phyloP scores from a whole-genome alignment of 257 asterid species.

The Solanum gandarillasii region DNA sequence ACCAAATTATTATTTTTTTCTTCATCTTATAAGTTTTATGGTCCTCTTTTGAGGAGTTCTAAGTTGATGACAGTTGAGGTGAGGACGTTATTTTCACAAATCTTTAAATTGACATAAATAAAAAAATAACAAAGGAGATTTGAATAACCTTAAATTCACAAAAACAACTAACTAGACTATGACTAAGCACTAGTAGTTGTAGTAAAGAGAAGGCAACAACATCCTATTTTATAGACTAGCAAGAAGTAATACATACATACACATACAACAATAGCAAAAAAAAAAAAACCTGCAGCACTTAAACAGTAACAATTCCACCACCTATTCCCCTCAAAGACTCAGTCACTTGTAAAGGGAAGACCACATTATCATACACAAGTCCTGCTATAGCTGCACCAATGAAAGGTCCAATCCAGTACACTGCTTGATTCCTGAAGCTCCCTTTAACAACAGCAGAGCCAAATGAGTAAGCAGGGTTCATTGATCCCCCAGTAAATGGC shows the following conservation, averaged over 20 bases:
- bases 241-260: neutral
- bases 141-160: neutral
- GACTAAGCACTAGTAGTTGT: neutral
- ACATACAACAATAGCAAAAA: neutral
- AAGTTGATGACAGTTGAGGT: neutral
- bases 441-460: constrained; percentile 59
- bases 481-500: constrained; percentile 78
- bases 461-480: constrained; percentile 80
- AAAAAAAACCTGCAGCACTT: neutral
- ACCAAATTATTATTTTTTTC: too few species aligned
- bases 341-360: constrained; percentile 34
- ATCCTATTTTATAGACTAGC: neutral
- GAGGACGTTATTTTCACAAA: neutral
- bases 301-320: constrained; percentile 19
- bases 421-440: constrained; percentile 67
- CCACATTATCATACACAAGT: constrained; percentile 52
- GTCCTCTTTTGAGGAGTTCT: neutral
- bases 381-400: constrained; percentile 67
- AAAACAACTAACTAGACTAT: neutral
- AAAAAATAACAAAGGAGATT: neutral
- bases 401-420: constrained; percentile 81
- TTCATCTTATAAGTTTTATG: too few species aligned
- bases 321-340: constrained; percentile 28
- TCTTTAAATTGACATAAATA: neutral
- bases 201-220: neutral